Percentiles rank a stretch among this genome's conserved stretches.
Conservation (phyloP, 805 yeast genomes). For the Scheffersomyces ergatensis region DNA sequence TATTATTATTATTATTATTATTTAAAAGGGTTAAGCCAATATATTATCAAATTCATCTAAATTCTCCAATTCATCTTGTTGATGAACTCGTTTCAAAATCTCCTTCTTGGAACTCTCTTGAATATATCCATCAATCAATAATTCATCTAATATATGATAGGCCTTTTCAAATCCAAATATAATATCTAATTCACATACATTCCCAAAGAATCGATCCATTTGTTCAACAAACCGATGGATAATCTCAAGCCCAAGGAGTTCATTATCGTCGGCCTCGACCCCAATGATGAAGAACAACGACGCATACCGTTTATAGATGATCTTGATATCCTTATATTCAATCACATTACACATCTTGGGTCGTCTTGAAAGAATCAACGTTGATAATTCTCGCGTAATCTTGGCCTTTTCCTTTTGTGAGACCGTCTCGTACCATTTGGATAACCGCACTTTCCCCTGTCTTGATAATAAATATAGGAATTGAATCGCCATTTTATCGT, state of each 20-base stretch:
- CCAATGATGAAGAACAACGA: conserved; percentile 89
- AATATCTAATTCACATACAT: conserved; percentile 94
- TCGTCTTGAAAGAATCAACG: conserved; percentile 78
- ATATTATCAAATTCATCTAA: conserved; percentile 59
- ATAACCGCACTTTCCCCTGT: conserved; percentile 91
- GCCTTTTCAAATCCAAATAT: conserved; percentile 95
- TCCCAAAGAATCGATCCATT: conserved; percentile 94
- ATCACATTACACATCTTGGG: conserved; percentile 94
- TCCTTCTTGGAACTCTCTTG: conserved; percentile 82
- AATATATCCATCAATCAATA: conserved; percentile 82
- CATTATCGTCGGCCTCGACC: conserved; percentile 80
- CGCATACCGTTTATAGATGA: conserved; percentile 91
- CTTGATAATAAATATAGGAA: conserved; percentile 81
- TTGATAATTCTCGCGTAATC: conserved; percentile 80
- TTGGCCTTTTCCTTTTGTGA: conserved; percentile 84
- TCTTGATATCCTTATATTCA: conserved; percentile 80
- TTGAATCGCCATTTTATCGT: conserved; percentile 67
- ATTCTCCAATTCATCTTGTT: conserved; percentile 84
- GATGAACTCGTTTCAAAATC: conserved; percentile 70
- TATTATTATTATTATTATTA: too few species aligned
- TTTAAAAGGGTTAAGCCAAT: conserved; percentile 29
- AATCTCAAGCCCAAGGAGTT: conserved; percentile 77
- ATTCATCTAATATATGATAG: conserved; percentile 86
- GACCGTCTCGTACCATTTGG: conserved; percentile 88
- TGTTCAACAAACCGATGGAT: conserved; percentile 94